A percentile compares a stretch with the other conserved stretches of the same genome.
These are phyloP conservation scores for Tetraselmis chui DNA, from an alignment of 139 green algal species.

Conservation along the genomic window DNA sequence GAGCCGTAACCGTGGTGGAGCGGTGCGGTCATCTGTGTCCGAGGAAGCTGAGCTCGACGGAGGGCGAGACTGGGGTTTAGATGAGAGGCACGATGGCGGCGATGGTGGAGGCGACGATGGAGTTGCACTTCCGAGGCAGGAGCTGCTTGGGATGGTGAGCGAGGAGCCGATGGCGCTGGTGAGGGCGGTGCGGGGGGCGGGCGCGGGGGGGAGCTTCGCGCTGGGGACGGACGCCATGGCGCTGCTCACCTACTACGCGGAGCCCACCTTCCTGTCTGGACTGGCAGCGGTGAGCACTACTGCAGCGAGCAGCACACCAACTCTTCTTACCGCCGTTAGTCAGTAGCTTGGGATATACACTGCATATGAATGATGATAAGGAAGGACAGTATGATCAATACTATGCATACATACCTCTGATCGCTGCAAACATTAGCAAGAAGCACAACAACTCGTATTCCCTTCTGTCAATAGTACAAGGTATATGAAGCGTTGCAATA, in stretches of 20 bases:
- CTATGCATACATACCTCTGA: not conserved
- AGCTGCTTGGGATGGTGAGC: not conserved
- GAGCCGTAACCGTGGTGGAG: too few species aligned
- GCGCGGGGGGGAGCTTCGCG: not conserved
- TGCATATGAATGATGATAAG: not conserved
- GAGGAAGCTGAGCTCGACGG: too few species aligned
- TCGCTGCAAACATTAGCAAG: not conserved
- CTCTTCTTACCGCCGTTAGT: too few species aligned
- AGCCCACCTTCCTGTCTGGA: not conserved
- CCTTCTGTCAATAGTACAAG: too few species aligned
- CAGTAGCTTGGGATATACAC: not conserved
- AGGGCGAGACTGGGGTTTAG: too few species aligned
- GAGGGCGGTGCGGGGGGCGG: not conserved
- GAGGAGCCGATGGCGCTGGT: not conserved
- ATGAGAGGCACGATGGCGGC: too few species aligned
- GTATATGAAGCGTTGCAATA: too few species aligned
- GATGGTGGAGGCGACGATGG: too few species aligned
- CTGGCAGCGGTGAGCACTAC: not conserved
- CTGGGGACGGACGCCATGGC: not conserved
- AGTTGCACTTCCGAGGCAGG: not conserved
- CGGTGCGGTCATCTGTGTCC: too few species aligned
- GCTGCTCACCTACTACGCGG: not conserved
- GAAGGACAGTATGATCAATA: not conserved
- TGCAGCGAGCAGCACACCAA: not conserved
- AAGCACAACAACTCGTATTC: too few species aligned